Evolutionary conservation across 768 basidiomycete genomes (phyloP).

Genomic region (Podaxis sp.): DNA sequence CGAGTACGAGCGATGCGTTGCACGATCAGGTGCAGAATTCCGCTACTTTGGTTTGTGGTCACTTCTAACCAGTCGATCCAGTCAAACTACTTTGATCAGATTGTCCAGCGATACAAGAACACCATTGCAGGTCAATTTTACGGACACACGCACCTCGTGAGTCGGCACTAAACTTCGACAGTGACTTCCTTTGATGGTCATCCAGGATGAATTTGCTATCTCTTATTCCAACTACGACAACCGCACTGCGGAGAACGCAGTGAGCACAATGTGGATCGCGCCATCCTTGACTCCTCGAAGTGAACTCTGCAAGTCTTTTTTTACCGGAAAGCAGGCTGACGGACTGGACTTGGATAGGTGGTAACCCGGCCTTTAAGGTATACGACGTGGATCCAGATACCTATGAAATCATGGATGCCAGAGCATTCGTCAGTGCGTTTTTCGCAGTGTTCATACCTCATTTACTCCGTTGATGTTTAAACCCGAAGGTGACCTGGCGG

Average conservation of each 20-base stretch:
- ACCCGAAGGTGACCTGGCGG: constrained; percentile 34
- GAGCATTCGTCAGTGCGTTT: constrained; percentile 42
- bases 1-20: constrained; percentile 42
- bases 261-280: constrained; percentile 44
- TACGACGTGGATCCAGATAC: constrained; percentile 67
- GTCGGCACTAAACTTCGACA: constrained; percentile 1
- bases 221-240: constrained; percentile 51
- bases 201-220: constrained; percentile 54
- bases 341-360: constrained; percentile 27
- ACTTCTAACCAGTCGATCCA: constrained; percentile 16
- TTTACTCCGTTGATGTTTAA: background rate
- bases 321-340: background rate
- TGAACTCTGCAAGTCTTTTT: constrained; percentile 19
- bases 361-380: constrained; percentile 52
- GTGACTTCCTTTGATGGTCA: background rate
- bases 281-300: constrained; percentile 57
- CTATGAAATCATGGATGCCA: constrained; percentile 58
- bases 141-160: constrained; percentile 51
- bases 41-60: background rate
- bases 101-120: constrained; percentile 53
- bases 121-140: constrained; percentile 60
- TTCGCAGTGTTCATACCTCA: background rate
- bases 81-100: constrained; percentile 62
- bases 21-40: constrained; percentile 42
- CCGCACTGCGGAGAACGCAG: constrained; percentile 39